These are phyloP conservation scores for Heteromeles arbutifolia DNA, from an alignment of 306 rosid genomes.

Conservation along the genomic window DNA sequence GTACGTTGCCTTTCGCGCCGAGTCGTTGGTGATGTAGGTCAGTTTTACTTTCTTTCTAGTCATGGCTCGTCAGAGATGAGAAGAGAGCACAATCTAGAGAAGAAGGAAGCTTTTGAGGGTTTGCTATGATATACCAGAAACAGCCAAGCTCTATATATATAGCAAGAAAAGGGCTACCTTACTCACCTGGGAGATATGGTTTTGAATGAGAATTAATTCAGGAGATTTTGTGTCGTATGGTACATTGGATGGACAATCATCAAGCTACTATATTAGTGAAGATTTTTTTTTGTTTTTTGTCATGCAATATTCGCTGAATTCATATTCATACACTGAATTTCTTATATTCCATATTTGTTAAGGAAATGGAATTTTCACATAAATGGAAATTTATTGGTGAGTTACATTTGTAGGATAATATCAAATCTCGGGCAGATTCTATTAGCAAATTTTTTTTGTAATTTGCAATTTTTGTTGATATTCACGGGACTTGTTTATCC, in stretches of 20 bases:
- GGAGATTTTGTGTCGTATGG: neutral
- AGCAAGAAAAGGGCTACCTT: neutral
- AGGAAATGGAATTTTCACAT: neutral
- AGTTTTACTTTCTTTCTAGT: constrained; percentile 48
- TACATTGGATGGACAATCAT: too few relatives aligned
- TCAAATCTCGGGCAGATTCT: neutral
- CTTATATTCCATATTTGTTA: neutral
- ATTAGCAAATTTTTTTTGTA: neutral
- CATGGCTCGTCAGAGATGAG: constrained; percentile 15
- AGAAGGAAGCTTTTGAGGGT: neutral
- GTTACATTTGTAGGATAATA: neutral
- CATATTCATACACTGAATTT: neutral
- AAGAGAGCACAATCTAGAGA: neutral
- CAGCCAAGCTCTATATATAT: neutral
- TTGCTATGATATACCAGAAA: neutral
- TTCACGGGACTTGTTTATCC: neutral
- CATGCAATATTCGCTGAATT: neutral
- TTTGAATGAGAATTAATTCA: neutral
- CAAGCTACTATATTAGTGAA: too few relatives aligned
- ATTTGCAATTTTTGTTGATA: neutral
- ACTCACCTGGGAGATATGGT: neutral
- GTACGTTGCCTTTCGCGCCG: constrained; percentile 46
- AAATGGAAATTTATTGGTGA: neutral
- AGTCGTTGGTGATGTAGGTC: constrained; percentile 22
- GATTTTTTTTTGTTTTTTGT: too few relatives aligned